These are phyloP conservation scores for Rhizopus arrhizus DNA, from an alignment of 371 early-diverging fungal species.

Conservation along the genomic window DNA sequence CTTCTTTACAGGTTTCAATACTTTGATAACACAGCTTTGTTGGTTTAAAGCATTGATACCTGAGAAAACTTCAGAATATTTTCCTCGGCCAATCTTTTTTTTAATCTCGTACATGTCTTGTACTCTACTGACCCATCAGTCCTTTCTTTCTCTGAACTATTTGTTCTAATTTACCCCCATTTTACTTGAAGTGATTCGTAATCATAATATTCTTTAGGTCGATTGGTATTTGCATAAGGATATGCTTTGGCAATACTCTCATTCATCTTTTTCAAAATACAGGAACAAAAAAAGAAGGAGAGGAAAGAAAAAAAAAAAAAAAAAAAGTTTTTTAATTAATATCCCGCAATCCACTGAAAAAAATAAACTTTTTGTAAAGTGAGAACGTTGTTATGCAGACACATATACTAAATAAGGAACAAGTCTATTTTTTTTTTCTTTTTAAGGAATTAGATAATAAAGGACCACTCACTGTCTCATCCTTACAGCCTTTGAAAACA, in stretches of 20 bases:
- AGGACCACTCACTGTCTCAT: no score
- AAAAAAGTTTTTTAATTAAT: background rate
- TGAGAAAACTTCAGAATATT: constrained; percentile 99
- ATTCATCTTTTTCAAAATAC: constrained; percentile 12
- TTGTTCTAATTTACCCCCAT: constrained; percentile 29
- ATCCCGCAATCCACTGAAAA: background rate
- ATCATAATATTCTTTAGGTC: constrained; percentile 36
- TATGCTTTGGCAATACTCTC: constrained; percentile 31
- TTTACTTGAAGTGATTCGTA: constrained; percentile 35
- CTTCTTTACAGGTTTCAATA: constrained; percentile 98
- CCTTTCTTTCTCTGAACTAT: background rate
- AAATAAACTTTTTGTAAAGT: constrained; percentile 9
- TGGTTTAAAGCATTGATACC: constrained; percentile 85
- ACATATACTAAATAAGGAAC: no score
- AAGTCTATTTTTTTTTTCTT: no score
- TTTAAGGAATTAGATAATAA: no score
- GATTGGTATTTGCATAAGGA: constrained; percentile 28
- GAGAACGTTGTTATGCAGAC: no score
- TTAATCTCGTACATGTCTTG: constrained; percentile 97
- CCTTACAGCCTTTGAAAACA: no score
- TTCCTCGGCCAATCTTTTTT: constrained; percentile 97
- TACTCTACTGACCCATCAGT: constrained; percentile 12
- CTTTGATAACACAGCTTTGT: constrained; percentile 97
- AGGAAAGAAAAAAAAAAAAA: background rate
- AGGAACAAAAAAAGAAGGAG: background rate